Evolutionary conservation across 306 rosid genomes (phyloP), one percentile per base, ranked within the genome.

Genomic region (Casuarina equisetifolia): DNA sequence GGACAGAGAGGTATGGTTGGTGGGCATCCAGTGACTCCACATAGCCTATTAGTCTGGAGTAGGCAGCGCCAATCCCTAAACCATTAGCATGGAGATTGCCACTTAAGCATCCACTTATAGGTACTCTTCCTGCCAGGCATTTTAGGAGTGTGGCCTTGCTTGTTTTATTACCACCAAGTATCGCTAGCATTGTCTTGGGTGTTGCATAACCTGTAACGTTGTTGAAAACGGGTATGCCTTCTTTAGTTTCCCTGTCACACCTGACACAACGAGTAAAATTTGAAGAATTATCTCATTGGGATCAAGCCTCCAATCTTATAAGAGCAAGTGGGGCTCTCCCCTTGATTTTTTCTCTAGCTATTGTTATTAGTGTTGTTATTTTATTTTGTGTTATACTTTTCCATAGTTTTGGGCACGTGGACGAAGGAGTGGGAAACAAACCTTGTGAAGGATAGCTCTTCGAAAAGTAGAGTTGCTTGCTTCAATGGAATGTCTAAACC

Each of bases 11-110:
- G 61, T 72, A 72, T 50, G 61, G 75, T 52, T 72, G 76, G 46
- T 52, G 49, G 44, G 76, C 76, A 72, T 72, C 76, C 51, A 72
- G 64, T 49, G 16, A 51, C 64, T 51, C 76, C 15, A 72, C 76
- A 52, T 72, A 72, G 64, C 76, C 76, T 39, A 52, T 72, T 8
- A 72, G 19, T 72, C 2, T 52, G 25, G 76, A 72, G 50, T 51
- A 72, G 36, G 76, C 4, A 3, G 50, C 36, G 19, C 75, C 58
- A 13, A 10, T 38, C 48, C 45, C 58, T 3, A 9, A 49, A 72
- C 76, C 61, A 39, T 52, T 52, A 36, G 45, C 46, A 49, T 72
- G 38, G 61, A 72, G 61, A 36, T 52, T 52, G 58, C 64, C 64
- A 1, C 39, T 72, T 35, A 72, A 20, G 64, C 50, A 13, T 9